A percentile compares a stretch with the other conserved stretches of the same genome.
These are phyloP conservation scores for Paramecium primaurelia DNA, from an alignment of 73 alveolate species.

Conservation along the genomic window DNA sequence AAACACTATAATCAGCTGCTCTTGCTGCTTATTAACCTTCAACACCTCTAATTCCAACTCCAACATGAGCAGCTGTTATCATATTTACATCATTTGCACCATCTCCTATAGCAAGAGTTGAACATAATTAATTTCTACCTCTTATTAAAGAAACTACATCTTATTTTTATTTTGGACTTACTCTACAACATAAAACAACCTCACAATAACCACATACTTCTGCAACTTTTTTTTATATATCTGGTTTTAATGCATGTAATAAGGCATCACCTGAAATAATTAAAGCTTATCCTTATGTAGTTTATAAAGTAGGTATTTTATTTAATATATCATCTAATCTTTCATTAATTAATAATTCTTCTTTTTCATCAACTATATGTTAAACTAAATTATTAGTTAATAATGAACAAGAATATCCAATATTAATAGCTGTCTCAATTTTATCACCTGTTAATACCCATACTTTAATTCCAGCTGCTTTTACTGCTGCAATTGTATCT, in stretches of 20 bases:
- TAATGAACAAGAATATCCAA: constrained; percentile 88
- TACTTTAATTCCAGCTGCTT: constrained; percentile 85
- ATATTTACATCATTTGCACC: constrained; percentile 98
- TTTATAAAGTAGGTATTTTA: constrained; percentile 1
- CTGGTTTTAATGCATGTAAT: constrained; percentile 48
- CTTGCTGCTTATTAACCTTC: constrained; percentile 96
- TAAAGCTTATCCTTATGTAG: constrained; percentile 16
- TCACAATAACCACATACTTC: constrained; percentile 64
- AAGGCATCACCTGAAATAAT: constrained; percentile 61
- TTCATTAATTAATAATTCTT: constrained; percentile 61
- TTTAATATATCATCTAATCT: constrained; percentile 69
- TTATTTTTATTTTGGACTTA: constrained; percentile 77
- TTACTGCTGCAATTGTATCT: constrained; percentile 68
- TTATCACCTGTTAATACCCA: constrained; percentile 98
- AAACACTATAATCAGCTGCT: constrained; percentile 90
- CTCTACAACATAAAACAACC: constrained; percentile 83
- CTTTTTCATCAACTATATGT: constrained; percentile 73
- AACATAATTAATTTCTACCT: constrained; percentile 64
- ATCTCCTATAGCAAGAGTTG: constrained; percentile 93
- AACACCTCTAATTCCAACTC: constrained; percentile 92
- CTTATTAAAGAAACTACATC: constrained; percentile 74
- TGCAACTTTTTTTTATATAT: constrained; percentile 55
- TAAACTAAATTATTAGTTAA: constrained; percentile 79
- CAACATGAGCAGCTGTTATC: constrained; percentile 96
- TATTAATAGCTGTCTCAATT: constrained; percentile 95